Evolutionary conservation across 495 filamentous ascomycete genomes (phyloP), one percentile per base, ranked within the genome.

Genomic region (Arthonia radiata): DNA sequence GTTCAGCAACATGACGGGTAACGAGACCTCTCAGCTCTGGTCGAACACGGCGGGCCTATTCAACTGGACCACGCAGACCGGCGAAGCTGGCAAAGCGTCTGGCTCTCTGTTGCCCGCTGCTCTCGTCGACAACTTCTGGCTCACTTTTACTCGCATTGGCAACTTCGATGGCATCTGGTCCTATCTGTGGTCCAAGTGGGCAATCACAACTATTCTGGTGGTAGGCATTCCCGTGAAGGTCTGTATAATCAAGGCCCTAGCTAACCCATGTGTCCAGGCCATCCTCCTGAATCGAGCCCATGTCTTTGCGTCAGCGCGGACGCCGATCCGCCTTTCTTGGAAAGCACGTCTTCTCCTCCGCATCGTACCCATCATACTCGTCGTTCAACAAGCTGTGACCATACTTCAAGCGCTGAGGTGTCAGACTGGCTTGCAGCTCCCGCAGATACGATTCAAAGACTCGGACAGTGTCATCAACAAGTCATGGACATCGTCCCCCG

Each of bases 141-240:
- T 39, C 17, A 34, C 35, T 25, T 43, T 51, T 18, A 36, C 49
- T 26, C 47, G 50, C 24, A 30, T 63, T 23, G 41, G 57, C 29
- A 70, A 71, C 10, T 48, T 93, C n/a, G 74, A 78, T 5, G 79
- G 79, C 18, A 62, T 97, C 17, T 89, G 94, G 42, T 71, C 67
- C 24, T 97, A 93, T 43, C 53, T 83, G 22, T 91, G 81, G 0
- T 89, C 81, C 44, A 77, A 76, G 34, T 97, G 89, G 89, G 82
- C 86, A 3, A 49, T 97, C 26, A 61, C 64, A 27, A 92, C 80
- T 43, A 64, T 97, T 30, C 58, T 70, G 22, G 72, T 80, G 47
- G 69, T 72, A 38, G 43, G 50, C 42, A 18, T 27, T 19, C 23
- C 15, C 10, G 12, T 12, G 5, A 12, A 24, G 27, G 16, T 29